Evolutionary conservation across 768 basidiomycete species (phyloP), one percentile per base, ranked within the genome.

Genomic region (Hemileccinum impolitum): DNA sequence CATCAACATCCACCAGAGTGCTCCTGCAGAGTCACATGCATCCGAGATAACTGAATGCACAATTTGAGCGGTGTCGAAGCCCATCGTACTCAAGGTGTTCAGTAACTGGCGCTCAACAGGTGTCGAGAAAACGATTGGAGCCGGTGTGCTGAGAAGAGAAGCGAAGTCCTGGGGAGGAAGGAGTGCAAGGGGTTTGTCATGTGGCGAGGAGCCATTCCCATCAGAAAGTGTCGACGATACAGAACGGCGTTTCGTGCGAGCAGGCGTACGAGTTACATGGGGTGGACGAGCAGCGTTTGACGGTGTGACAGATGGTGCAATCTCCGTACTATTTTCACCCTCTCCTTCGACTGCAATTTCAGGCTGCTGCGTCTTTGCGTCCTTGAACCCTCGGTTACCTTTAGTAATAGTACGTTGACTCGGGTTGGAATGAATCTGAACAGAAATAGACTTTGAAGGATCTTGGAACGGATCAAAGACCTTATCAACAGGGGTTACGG

Each of bases 1-100:
- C 66, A 84, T 87, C 42, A 97, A 72, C 79, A 95, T 90, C 96
- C 96, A 99, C 94, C 94, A 99, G 8, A 91, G 70, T 1, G 94
- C 91, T 9, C 92, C 87, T 12, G 88, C 79, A 0, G 89, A 80
- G 67, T 99, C 95, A 60, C 95, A 99, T 1, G 95, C 95, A 67
- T 97, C 83, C 25, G 78, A 85, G 39, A 89, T 75, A 12, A 98
- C 96, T 0, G 88, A 91, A 64, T 98, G 94, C n/a, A 87, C 85
- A 43, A 97, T 86, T 70, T 99, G 95, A 14, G 89, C 91, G 0
- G 88, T 90, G 67, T 98, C 96, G 52, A 99, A 83, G 0, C 96
- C 95, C 6, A 96, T 72, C 21, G 67, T 58, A 48, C 84, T 83
- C 37, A 99, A 73, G 3, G 70, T 74, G 52, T 89, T 89, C 25